Conservation (phyloP, 768 basidiomycete genomes). For the Leccinum aurantiacum region DNA sequence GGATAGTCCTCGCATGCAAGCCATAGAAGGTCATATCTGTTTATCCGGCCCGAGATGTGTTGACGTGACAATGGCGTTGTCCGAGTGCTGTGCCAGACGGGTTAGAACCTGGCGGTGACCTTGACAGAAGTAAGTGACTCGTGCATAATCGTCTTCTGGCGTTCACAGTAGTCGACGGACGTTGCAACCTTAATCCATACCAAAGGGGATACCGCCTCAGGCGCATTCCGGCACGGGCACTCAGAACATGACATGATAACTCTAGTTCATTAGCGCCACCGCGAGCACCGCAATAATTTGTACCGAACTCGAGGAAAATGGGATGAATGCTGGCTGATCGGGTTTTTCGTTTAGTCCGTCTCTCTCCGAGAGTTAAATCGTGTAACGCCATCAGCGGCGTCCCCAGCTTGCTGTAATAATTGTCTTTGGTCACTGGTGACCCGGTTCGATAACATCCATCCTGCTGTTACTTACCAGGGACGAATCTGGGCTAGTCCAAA, state of each 20-base stretch:
- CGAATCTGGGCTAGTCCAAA: background rate
- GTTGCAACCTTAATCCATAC: conserved; percentile 7
- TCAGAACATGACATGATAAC: background rate
- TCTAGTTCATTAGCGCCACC: background rate
- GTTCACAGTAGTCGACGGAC: background rate
- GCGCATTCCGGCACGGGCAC: background rate
- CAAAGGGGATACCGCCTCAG: background rate
- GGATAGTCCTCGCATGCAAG: background rate
- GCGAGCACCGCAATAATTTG: background rate
- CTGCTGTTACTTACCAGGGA: background rate
- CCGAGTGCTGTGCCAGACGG: background rate
- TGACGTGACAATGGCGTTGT: background rate
- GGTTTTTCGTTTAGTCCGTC: background rate
- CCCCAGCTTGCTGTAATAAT: background rate
- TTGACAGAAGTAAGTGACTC: background rate
- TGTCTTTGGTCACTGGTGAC: conserved; percentile 4
- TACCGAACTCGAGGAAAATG: background rate
- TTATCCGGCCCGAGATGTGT: conserved; percentile 1
- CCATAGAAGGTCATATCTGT: conserved; percentile 1
- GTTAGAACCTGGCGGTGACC: background rate
- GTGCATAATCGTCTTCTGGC: background rate
- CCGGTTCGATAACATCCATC: background rate
- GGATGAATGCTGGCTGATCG: background rate
- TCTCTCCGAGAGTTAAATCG: background rate
- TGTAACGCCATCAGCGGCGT: background rate